phyloP scores from a whole-genome alignment of 1,139 yeast species.

The Torulaspora globosa region DNA sequence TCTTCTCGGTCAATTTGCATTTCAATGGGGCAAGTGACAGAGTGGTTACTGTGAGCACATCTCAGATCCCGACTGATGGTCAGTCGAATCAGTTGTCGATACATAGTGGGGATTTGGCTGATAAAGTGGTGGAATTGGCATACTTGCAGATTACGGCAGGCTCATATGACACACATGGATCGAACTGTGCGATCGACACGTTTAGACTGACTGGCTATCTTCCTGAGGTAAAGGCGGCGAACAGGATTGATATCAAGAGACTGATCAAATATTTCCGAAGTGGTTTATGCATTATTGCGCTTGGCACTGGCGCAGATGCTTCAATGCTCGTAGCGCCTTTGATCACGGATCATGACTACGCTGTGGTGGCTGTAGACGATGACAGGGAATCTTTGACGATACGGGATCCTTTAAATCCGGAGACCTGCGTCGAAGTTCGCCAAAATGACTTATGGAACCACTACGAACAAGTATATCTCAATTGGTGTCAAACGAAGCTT shows the following conservation, averaged over 20 bases:
- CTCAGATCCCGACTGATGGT: slow-evolving; percentile 37
- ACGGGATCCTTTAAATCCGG: slow-evolving; percentile 53
- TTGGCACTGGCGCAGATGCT: slow-evolving; percentile 58
- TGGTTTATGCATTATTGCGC: slow-evolving; percentile 47
- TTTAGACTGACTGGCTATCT: slow-evolving; percentile 66
- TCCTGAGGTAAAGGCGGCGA: slow-evolving; percentile 54
- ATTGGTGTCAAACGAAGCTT: slow-evolving; percentile 52
- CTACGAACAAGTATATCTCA: slow-evolving; percentile 58
- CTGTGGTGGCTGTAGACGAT: slow-evolving; percentile 42
- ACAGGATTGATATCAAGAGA: slow-evolving; percentile 30
- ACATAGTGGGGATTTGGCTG: slow-evolving; percentile 34
- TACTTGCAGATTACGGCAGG: slow-evolving; percentile 57
- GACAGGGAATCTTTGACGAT: slow-evolving; percentile 37
- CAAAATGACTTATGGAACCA: slow-evolving; percentile 41
- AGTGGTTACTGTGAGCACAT: slow-evolving; percentile 48
- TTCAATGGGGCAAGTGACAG: slow-evolving; percentile 60
- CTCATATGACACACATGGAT: slow-evolving; percentile 66
- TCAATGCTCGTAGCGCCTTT: slow-evolving; percentile 34
- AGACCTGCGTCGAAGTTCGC: slow-evolving; percentile 33
- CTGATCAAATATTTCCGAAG: slow-evolving; percentile 40
- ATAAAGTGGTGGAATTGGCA: slow-evolving; percentile 71
- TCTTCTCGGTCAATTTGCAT: slow-evolving; percentile 43
- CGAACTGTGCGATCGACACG: slow-evolving; percentile 75
- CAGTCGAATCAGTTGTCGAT: slow-evolving; percentile 23
- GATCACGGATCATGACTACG: slow-evolving; percentile 67